A percentile compares a stretch with the other conserved stretches of the same genome.
These are phyloP conservation scores for Lanmaoa rubissima DNA, from an alignment of 768 basidiomycete genomes.

Conservation along the genomic window DNA sequence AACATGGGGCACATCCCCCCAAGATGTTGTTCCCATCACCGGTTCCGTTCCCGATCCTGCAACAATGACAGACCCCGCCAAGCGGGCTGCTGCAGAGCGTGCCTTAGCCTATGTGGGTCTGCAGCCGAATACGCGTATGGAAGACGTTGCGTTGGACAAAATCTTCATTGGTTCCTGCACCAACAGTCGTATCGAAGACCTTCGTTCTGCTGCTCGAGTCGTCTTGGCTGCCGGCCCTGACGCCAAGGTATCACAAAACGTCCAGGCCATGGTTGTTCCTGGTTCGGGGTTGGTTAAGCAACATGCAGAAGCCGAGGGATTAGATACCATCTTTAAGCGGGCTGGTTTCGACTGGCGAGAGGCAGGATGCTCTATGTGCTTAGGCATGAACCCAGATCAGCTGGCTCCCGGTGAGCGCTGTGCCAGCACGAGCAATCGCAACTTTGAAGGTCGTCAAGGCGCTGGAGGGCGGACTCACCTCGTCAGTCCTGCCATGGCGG, in stretches of 20 bases:
- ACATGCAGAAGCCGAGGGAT: slow-evolving; percentile 86
- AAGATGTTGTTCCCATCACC: slow-evolving; percentile 82
- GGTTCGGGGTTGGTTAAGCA: slow-evolving; percentile 89
- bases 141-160: slow-evolving; percentile 80
- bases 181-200: slow-evolving; percentile 91
- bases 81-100: slow-evolving; percentile 68
- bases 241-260: slow-evolving; percentile 68
- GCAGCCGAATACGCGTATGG: slow-evolving; percentile 71
- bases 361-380: slow-evolving; percentile 94
- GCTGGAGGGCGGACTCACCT: slow-evolving; percentile 90
- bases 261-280: slow-evolving; percentile 89
- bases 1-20: slow-evolving; percentile 92
- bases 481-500: slow-evolving; percentile 89
- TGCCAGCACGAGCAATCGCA: slow-evolving; percentile 90
- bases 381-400: slow-evolving; percentile 96
- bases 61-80: slow-evolving; percentile 58
- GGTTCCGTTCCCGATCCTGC: slow-evolving; percentile 78
- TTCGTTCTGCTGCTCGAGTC: slow-evolving; percentile 74
- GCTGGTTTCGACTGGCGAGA: slow-evolving; percentile 96
- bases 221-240: slow-evolving; percentile 71
- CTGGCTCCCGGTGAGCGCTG: slow-evolving; percentile 80
- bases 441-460: slow-evolving; percentile 89
- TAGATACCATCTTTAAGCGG: slow-evolving; percentile 82
- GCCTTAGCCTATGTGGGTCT: slow-evolving; percentile 89
- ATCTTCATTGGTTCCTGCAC: slow-evolving; percentile 95